Evolutionary conservation across 2,329 filamentous ascomycete species (phyloP), one percentile per base, ranked within the genome.

Genomic region (Kalmusia sp.): DNA sequence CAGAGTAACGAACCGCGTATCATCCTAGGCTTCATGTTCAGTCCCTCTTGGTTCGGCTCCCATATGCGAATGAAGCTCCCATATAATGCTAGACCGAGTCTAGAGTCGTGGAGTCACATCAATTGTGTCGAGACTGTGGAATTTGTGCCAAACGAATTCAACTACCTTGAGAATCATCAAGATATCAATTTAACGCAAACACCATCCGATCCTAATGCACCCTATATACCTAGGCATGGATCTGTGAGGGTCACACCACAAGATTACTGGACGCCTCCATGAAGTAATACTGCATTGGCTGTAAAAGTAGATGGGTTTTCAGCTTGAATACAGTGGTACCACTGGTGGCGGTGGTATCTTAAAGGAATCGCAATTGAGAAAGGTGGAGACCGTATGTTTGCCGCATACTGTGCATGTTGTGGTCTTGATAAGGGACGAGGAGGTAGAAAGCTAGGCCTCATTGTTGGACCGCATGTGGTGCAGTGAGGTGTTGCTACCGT

Each of bases 31-130:
- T 64, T 70, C 53, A 67, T 66, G 49, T 63, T 61, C 49, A 77
- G 77, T 61, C 69, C 77, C 3, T 60, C 58, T 14, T 79, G 76
- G 71, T 75, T 72, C 40, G 52, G 72, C 27, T 74, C 67, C 54
- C 58, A 69, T 4, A 62, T 74, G 54, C 64, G 59, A 43, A 55
- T 76, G 51, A 62, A 61, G 43, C 45, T 77, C 34, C 73, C 76
- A 4, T 52, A 55, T 15, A 64, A 53, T 37, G 49, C 71, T 25
- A 64, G 66, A 38, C 62, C 55, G 24, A 64, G 64, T 51, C 54
- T 77, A 21, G 62, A 75, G 22, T 21, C 39, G 12, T 76, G 73
- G 70, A 69, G 68, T 6, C 58, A 71, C 54, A 21, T 75, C 27
- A 64, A 62, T 45, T 28, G 48, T 31, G 9, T 72, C 44, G 64